Evolutionary conservation across 2,329 filamentous ascomycete species (phyloP), one percentile per base, ranked within the genome.

Genomic region (Neofusicoccum laricinum): DNA sequence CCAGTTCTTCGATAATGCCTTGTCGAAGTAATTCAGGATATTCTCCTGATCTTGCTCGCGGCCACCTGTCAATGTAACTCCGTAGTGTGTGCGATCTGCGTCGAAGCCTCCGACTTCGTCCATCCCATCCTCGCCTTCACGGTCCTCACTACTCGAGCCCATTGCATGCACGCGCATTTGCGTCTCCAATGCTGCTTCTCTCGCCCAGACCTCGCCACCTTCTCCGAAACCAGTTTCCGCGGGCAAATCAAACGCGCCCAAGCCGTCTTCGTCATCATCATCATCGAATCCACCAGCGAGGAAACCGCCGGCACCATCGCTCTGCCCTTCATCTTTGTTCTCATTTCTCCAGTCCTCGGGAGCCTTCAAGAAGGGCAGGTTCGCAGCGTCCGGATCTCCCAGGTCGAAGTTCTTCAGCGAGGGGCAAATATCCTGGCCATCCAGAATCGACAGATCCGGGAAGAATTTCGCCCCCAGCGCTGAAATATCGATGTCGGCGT

Each of bases 11-110:
- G 95, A 92, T 48, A 98, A 80, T 2, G 94, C 93, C 72, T 97
- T 92, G 76, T 99, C 95, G 73, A 99, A 99, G 80, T 98, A 99
- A 73, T 91, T 90, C n/a, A 99, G 84, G 65, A 99, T 97, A 71
- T 97, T 94, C 70, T 98, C 92, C 73, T 97, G 93, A 71, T 92
- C 91, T 58, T 84, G 83, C 63, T 87, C 87, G 59, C 86, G 84
- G 15, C 83, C 80, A 69, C 90, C 90, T 45, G 86, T 86, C 80
- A 97, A 87, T n/a, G 90, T 90, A 7, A 97, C 86, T 25, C 89
- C 84, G 73, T 92, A 97, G 67, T 91, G 86, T 64, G 88, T 88
- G 41, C 88, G 88, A 59, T 87, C 86, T 38, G 85, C 82, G 66
- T 90, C 88, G 65, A 90, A 86, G 5, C 80, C 82, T 8, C 79